These are phyloP conservation scores for Linnemannia hyalina DNA, from an alignment of 192 early-diverging fungal species.

Conservation along the genomic window DNA sequence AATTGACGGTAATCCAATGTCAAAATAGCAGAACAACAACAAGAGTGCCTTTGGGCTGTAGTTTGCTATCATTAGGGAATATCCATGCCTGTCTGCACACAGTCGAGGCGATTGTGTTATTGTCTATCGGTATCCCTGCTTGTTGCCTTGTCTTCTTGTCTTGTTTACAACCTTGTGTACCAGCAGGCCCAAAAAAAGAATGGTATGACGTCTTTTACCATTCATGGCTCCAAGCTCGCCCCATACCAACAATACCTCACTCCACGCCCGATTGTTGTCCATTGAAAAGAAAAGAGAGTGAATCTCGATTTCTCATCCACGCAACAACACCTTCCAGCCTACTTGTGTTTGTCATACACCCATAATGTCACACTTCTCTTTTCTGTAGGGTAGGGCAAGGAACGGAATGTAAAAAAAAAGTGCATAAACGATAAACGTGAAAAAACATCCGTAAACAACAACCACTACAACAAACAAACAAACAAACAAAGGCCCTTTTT, in stretches of 20 bases:
- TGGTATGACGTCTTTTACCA: conserved; percentile 1
- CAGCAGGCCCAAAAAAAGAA: not conserved
- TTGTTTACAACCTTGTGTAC: not conserved
- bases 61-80: not conserved
- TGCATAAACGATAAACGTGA: not conserved
- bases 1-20: not conserved
- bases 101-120: not conserved
- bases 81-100: not conserved
- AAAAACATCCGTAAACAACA: conserved; percentile 3
- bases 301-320: not conserved
- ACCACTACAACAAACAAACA: not conserved
- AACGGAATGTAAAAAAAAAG: not conserved
- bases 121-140: not conserved
- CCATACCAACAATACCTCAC: not conserved
- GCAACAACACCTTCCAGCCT: not conserved
- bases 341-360: not conserved
- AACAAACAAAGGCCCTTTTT: not conserved
- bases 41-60: not conserved
- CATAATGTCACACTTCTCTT: not conserved
- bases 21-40: not conserved
- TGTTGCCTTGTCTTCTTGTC: not conserved
- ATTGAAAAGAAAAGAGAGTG: not conserved
- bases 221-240: not conserved
- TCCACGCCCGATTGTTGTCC: not conserved
- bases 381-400: not conserved